Conservation (phyloP, 345 rosid species). For the Isatis tinctoria region DNA sequence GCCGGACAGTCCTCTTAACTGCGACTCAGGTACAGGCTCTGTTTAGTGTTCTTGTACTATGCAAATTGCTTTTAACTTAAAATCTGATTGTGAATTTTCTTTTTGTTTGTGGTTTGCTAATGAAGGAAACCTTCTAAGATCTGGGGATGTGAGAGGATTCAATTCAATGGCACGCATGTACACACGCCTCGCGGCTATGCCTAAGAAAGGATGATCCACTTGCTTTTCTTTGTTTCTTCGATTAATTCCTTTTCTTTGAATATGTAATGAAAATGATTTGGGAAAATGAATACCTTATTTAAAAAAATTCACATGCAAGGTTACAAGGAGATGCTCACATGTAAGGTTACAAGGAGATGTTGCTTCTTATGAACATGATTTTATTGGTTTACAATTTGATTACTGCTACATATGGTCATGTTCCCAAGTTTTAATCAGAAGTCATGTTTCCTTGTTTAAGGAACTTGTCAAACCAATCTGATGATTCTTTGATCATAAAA, state of each 20-base stretch:
- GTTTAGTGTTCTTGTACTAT: neutral
- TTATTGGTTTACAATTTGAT: neutral
- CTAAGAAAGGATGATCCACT: conserved; percentile 73
- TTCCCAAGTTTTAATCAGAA: neutral
- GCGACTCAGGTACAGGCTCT: conserved; percentile 73
- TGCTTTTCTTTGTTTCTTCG: neutral
- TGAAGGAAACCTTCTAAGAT: conserved; percentile 83
- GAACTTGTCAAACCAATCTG: conserved; percentile 70
- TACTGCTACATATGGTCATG: neutral
- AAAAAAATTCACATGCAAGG: neutral
- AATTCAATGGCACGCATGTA: conserved; percentile 99
- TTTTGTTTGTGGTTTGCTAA: neutral
- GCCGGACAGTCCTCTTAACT: conserved; percentile 92
- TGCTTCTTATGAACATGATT: neutral
- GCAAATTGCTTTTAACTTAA: neutral
- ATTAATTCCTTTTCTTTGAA: neutral
- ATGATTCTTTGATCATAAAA: conserved; percentile 70
- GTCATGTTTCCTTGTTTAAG: conserved; percentile 31
- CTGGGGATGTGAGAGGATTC: conserved; percentile 88
- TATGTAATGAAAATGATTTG: neutral
- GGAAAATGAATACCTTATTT: neutral
- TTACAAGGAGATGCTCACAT: conserved; percentile 7
- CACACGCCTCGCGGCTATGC: conserved; percentile 61
- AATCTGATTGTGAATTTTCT: neutral
- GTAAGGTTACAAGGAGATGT: conserved; percentile 9